Base-by-base conservation (phyloP, 169 alveolate species). In the Cryptosporidium parvum region DNA sequence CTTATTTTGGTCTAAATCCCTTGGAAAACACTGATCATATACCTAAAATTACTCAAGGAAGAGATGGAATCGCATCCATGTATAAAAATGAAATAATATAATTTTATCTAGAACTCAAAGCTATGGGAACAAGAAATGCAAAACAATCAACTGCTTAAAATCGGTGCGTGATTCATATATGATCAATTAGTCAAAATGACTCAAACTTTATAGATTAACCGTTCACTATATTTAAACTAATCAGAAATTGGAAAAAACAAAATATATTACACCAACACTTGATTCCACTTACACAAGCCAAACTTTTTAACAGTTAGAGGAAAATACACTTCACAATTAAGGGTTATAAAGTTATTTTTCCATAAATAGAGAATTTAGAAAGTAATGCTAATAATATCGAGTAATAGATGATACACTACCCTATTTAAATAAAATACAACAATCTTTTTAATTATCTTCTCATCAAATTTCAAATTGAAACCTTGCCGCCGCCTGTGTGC, bases 351-450 rank as follows among this genome's bases (percentile, higher is more conserved):
- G 35, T n/a, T 56, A 56, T n/a, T 26, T 56, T 56, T 56, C 21
- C n/a, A 61, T 21, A 71, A 71, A 71, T 71, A 71, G 85, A 71
- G 85, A 71, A 71, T 52, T 71, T 71, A 69, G 80, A 69, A 44
- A 69, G 31, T 23, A 42, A 69, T 42, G 52, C 62, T 51, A 42
- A 42, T 69, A 69, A 69, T 69, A 69, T 69, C 42, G 67, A 56
- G 67, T 56, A 56, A 56, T 56, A 56, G 67, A 56, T 56, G 67
- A 9, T 56, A 56, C 35, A 56, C 67, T 56, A 56, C 29, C 56
- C 26, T 26, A 56, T 1, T 56, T 56, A 56, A 56, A 56, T 56
- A n/a, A 56, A 16, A 23, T 56, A 26, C 67, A 56, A 37, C 67
- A 56, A 56, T 56, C 5, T 23, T 56, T 5, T n/a, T 56, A n/a